A percentile compares a stretch with the other conserved stretches of the same genome.
Conservation (phyloP, 2,329 filamentous ascomycete species). For the Curvularia lunata region DNA sequence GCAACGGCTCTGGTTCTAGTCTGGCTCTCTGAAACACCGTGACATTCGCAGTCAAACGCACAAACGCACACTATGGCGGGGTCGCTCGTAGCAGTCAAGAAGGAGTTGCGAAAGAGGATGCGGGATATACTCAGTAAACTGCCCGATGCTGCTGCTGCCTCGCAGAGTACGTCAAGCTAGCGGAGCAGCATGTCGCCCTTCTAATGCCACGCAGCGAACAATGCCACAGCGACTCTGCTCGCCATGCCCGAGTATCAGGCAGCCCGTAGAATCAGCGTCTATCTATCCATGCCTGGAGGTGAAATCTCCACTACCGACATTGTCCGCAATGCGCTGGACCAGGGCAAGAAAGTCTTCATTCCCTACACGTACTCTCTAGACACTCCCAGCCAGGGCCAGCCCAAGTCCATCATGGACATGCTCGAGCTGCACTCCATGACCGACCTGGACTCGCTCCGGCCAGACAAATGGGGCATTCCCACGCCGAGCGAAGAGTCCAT, state of each 20-base stretch:
- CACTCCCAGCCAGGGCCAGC: conserved; percentile 48
- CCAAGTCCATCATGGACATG: conserved; percentile 91
- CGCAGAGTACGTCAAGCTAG: conserved; percentile 69
- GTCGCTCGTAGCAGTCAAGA: conserved; percentile 71
- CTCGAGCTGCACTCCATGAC: conserved; percentile 73
- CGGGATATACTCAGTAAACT: conserved; percentile 69
- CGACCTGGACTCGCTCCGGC: conserved; percentile 78
- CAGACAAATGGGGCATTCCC: conserved; percentile 95
- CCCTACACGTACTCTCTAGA: conserved; percentile 79
- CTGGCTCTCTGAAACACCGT: conserved; percentile 14
- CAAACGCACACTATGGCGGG: conserved; percentile 46
- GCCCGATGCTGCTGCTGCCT: conserved; percentile 64
- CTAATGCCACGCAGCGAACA: conserved; percentile 60
- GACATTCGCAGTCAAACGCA: conserved; percentile 15
- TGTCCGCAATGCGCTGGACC: conserved; percentile 76
- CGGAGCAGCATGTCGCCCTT: background rate
- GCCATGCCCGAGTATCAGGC: conserved; percentile 75
- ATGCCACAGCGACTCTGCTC: conserved; percentile 69
- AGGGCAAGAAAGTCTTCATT: conserved; percentile 86
- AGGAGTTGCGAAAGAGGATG: conserved; percentile 74
- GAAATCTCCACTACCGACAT: conserved; percentile 86
- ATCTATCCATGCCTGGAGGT: conserved; percentile 87
- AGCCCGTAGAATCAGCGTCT: conserved; percentile 80
- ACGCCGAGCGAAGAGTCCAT: conserved; percentile 73
- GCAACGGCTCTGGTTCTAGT: conserved; percentile 10